Percentiles rank a stretch among this genome's conserved stretches.
Evolutionary conservation across 2,329 filamentous ascomycete genomes (phyloP).

Genomic region (Phoma sp.): DNA sequence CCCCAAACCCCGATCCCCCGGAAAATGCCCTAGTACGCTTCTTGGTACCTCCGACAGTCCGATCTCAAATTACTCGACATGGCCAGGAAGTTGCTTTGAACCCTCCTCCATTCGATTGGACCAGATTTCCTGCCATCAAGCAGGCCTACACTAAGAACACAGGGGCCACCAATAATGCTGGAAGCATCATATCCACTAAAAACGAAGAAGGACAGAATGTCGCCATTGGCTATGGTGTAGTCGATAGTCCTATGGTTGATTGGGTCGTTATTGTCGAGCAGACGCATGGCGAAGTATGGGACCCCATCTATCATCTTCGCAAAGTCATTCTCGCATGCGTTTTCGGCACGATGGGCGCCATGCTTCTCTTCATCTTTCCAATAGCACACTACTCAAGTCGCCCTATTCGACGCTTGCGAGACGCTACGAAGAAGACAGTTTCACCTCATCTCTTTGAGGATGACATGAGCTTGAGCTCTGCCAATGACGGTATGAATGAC

Average conservation of each 20-base stretch:
- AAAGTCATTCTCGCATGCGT: conserved; percentile 83
- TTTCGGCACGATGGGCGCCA: conserved; percentile 77
- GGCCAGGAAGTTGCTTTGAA: conserved; percentile 31
- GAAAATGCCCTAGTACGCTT: conserved; percentile 39
- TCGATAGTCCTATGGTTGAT: conserved; percentile 71
- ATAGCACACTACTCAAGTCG: conserved; percentile 81
- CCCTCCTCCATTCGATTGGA: conserved; percentile 60
- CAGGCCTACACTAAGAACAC: conserved; percentile 61
- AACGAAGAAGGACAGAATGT: conserved; percentile 76
- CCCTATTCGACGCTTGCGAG: conserved; percentile 77
- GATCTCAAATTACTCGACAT: conserved; percentile 32
- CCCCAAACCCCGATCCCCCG: conserved; percentile 26
- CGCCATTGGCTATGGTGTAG: conserved; percentile 79
- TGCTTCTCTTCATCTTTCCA: conserved; percentile 75
- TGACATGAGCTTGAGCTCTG: conserved; percentile 45
- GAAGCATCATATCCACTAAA: conserved; percentile 68
- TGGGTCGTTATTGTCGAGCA: conserved; percentile 88
- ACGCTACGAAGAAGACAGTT: conserved; percentile 76
- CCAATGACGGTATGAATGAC: conserved; percentile 48
- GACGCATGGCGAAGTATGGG: conserved; percentile 73
- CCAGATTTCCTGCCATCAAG: conserved; percentile 67
- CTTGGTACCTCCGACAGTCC: conserved; percentile 41
- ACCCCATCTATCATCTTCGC: conserved; percentile 75
- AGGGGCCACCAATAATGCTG: conserved; percentile 67
- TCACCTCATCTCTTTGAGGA: conserved; percentile 65